Percentiles rank a stretch among this genome's conserved stretches.
Evolutionary conservation across 2,329 filamentous ascomycete genomes (phyloP).

Genomic region (Bipolaris gigantea): DNA sequence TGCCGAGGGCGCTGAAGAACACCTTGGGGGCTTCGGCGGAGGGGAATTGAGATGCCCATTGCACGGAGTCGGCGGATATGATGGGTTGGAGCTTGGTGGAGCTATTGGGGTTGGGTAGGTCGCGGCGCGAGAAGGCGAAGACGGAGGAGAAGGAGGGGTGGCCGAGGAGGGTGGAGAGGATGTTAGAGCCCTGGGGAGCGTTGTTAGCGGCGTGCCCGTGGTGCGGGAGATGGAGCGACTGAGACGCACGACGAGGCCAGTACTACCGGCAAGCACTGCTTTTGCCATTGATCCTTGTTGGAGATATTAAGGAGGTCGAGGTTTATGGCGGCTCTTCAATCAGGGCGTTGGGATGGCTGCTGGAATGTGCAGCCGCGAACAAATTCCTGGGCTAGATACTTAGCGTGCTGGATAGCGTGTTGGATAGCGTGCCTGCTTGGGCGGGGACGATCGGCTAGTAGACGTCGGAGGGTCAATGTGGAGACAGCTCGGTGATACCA

Average conservation of each 20-base stretch:
- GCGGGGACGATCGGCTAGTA: background rate
- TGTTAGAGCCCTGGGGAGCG: slow-evolving; percentile 65
- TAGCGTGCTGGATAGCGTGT: too few relatives aligned
- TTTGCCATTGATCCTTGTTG: slow-evolving; percentile 47
- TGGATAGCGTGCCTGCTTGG: background rate
- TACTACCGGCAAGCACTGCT: slow-evolving; percentile 63
- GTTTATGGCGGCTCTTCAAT: too few relatives aligned
- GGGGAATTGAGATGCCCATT: slow-evolving; percentile 67
- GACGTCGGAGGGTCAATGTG: background rate
- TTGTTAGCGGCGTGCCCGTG: background rate
- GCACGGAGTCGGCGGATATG: slow-evolving; percentile 64
- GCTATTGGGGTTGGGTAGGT: slow-evolving; percentile 54
- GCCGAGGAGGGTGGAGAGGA: slow-evolving; percentile 66
- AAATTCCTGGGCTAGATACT: background rate
- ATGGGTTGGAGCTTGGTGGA: slow-evolving; percentile 67
- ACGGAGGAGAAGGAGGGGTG: slow-evolving; percentile 57
- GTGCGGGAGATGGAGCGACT: too few relatives aligned
- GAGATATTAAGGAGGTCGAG: background rate
- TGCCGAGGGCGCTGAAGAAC: slow-evolving; percentile 79
- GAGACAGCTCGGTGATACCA: background rate
- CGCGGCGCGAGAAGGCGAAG: slow-evolving; percentile 67
- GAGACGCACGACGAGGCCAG: slow-evolving; percentile 59
- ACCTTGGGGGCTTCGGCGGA: slow-evolving; percentile 57
- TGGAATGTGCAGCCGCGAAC: background rate
- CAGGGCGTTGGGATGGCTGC: background rate